Evolutionary conservation across 2,329 filamentous ascomycete genomes (phyloP), one percentile per base, ranked within the genome.

Genomic region (Metarhizium anisopliae): DNA sequence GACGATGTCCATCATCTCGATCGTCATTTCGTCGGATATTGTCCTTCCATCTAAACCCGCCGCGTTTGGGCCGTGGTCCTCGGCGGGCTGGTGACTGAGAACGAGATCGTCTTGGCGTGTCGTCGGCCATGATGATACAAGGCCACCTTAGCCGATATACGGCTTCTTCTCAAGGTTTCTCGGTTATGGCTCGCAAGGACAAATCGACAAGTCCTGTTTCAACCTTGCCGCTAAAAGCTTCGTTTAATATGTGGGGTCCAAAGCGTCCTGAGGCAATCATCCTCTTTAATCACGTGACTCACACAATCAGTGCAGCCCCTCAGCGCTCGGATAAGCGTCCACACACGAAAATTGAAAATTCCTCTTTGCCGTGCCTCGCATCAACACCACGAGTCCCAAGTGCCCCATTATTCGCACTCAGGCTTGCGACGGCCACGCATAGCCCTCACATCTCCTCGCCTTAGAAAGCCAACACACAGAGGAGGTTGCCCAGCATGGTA

Each of bases 21-120:
- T 76, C 72, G 42, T 71, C 68, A 6, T 67, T 68, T 58, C 77
- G 72, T 53, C 78, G 74, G 62, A 77, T 76, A 52, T 75, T 79
- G 54, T 82, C 79, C 62, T 85, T 85, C 74, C 78, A 84, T 61
- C 77, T 77, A 61, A 85, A 82, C 10, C 81, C 80, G 4, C 78
- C 56, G 25, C 58, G 76, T 51, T 60, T 64, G 38, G 61, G 57
- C 36, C 60, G 64, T 8, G 63, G 61, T 1, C 60, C 59, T 3
- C 61, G 58, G 10, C 63, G 61, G 1, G 59, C 42, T 4, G 67
- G 67, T 2, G 67, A 68, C 20, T 63, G 58, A 20, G 66, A 65
- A 47, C 64, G 61, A 42, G 60, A 61, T 56, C 63, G 58, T 55
- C 60, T 61, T 30, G 62, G 58, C 18, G 60, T 50, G n/a, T 57